These are phyloP conservation scores for Geotrichum australiense DNA, from an alignment of 1,139 yeast species.

Conservation along the genomic window DNA sequence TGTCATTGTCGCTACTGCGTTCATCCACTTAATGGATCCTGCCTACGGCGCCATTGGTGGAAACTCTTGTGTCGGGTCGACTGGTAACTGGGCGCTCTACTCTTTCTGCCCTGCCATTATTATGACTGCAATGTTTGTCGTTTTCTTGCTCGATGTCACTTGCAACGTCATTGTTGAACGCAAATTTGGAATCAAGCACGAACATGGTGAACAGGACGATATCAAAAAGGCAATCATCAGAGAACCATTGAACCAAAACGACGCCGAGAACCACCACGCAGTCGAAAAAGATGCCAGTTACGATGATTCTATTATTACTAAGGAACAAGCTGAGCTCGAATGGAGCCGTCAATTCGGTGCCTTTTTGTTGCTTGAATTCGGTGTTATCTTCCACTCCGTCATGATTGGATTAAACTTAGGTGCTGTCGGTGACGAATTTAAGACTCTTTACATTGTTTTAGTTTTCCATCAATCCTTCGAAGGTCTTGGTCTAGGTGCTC, in stretches of 20 bases:
- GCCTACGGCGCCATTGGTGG: slow-evolving; percentile 12
- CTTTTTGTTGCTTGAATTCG: slow-evolving; percentile 58
- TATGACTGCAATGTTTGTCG: slow-evolving; percentile 7
- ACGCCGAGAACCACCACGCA: neutral
- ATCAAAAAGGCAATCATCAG: slow-evolving; percentile 7
- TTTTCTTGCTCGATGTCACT: slow-evolving; percentile 10
- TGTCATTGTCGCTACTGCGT: slow-evolving; percentile 72
- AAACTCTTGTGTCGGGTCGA: slow-evolving; percentile 12
- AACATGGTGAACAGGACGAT: slow-evolving; percentile 1
- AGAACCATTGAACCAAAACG: neutral
- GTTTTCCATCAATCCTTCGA: slow-evolving; percentile 78
- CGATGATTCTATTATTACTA: neutral
- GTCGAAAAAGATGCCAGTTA: neutral
- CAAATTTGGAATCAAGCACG: slow-evolving; percentile 7
- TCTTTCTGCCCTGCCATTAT: slow-evolving; percentile 14
- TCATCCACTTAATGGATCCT: slow-evolving; percentile 55
- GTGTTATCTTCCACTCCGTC: slow-evolving; percentile 64
- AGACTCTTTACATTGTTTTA: slow-evolving; percentile 60
- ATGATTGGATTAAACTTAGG: slow-evolving; percentile 62
- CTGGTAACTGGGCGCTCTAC: slow-evolving; percentile 13
- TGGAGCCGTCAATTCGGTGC: slow-evolving; percentile 35
- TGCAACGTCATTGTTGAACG: slow-evolving; percentile 12
- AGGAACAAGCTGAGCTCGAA: slow-evolving; percentile 1
- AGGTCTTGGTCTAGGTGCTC: slow-evolving; percentile 80
- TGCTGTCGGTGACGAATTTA: slow-evolving; percentile 55